A percentile compares a stretch with the other conserved stretches of the same genome.
Conservation (phyloP, 2,329 filamentous ascomycete species). For the Neoscytalidium dimidiatum region DNA sequence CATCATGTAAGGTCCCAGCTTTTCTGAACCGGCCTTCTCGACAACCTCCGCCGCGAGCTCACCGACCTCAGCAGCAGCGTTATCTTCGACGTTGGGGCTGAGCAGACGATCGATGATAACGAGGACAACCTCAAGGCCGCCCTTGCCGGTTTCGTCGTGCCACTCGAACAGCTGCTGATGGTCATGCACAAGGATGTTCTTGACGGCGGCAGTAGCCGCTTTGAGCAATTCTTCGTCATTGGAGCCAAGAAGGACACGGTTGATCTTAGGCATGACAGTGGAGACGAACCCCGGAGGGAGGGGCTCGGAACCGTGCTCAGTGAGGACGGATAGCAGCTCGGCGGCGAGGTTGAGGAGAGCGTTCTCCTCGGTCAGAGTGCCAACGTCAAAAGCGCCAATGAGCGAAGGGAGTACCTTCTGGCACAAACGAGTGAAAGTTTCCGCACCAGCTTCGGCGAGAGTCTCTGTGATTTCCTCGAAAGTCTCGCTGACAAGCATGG, state of each 20-base stretch:
- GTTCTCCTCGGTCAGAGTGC: constrained; percentile 80
- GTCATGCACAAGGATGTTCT: constrained; percentile 87
- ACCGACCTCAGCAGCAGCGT: constrained; percentile 93
- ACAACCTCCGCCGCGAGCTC: constrained; percentile 92
- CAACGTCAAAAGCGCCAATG: constrained; percentile 86
- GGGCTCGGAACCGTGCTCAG: constrained; percentile 80
- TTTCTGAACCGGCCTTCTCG: constrained; percentile 89
- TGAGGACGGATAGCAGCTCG: constrained; percentile 78
- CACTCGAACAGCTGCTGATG: constrained; percentile 86
- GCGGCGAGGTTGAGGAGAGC: constrained; percentile 84
- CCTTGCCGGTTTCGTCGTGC: constrained; percentile 75
- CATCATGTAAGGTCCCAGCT: constrained; percentile 84
- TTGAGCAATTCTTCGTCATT: constrained; percentile 87
- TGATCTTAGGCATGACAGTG: constrained; percentile 84
- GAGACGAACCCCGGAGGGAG: constrained; percentile 84
- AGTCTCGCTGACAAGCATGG: constrained; percentile 81
- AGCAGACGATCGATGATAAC: constrained; percentile 91
- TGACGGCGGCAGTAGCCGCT: constrained; percentile 80
- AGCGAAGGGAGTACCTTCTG: constrained; percentile 84
- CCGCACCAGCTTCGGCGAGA: constrained; percentile 64
- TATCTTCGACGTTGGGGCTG: constrained; percentile 81
- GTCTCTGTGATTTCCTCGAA: constrained; percentile 83
- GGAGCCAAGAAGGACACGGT: constrained; percentile 76
- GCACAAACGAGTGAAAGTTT: constrained; percentile 77
- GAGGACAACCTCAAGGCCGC: constrained; percentile 83